Evolutionary conservation across 345 rosid genomes (phyloP).

Genomic region (Pistacia integerrima): DNA sequence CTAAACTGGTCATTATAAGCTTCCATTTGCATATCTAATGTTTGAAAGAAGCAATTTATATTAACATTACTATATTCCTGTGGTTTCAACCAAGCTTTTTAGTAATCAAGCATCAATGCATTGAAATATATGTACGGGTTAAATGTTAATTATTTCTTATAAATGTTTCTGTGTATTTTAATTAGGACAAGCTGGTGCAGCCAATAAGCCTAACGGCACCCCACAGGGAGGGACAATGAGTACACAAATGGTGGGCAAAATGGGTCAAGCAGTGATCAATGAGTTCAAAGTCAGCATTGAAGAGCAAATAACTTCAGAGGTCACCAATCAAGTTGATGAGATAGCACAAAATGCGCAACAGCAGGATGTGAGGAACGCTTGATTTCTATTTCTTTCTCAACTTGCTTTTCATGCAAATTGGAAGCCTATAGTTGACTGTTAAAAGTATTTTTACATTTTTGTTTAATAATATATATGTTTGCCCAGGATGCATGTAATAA

Average conservation of each 20-base stretch:
- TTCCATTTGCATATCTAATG: too few relatives aligned
- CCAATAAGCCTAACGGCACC: slow-evolving; percentile 18
- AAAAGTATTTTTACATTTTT: not conserved
- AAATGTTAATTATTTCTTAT: too few relatives aligned
- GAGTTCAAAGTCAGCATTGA: slow-evolving; percentile 23
- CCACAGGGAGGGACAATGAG: not conserved
- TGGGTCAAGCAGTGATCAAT: slow-evolving; percentile 19
- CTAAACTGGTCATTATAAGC: too few relatives aligned
- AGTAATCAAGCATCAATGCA: too few relatives aligned
- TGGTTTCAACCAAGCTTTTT: too few relatives aligned
- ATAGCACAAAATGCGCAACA: not conserved
- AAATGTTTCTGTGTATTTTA: not conserved
- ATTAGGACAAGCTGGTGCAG: slow-evolving; percentile 23
- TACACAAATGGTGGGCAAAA: not conserved
- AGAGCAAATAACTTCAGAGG: slow-evolving; percentile 11
- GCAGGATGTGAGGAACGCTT: slow-evolving; percentile 5
- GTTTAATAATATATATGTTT: not conserved
- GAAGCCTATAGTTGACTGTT: not conserved
- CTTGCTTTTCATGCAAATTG: not conserved
- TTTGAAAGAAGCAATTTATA: too few relatives aligned
- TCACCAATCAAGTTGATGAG: not conserved
- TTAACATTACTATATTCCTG: too few relatives aligned
- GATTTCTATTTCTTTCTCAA: not conserved
- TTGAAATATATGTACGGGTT: too few relatives aligned
- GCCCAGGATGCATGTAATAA: too few relatives aligned